phyloP scores from a whole-genome alignment of 164 flowering plant species.

The Stephania cephalantha region DNA sequence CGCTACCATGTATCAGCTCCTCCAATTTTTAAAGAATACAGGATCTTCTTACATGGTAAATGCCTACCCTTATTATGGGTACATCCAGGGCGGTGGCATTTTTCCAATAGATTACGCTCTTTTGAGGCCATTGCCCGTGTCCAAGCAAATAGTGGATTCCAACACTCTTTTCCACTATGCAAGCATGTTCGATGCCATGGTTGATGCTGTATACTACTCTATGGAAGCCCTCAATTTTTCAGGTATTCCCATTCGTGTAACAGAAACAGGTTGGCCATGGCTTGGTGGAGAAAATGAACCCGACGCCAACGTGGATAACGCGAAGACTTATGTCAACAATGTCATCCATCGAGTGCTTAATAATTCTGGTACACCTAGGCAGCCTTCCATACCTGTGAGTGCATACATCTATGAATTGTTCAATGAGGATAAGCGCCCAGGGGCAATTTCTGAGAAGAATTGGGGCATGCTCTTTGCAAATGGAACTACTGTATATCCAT shows the following conservation, averaged over 20 bases:
- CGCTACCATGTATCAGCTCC: constrained; percentile 62
- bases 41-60: constrained; percentile 72
- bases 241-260: constrained; percentile 64
- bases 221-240: constrained; percentile 65
- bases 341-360: constrained; percentile 53
- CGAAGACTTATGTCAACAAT: constrained; percentile 56
- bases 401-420: constrained; percentile 73
- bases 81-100: constrained; percentile 57
- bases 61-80: constrained; percentile 81
- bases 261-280: constrained; percentile 96
- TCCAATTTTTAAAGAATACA: constrained; percentile 72
- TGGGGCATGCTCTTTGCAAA: constrained; percentile 64
- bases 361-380: constrained; percentile 73
- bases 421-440: constrained; percentile 65
- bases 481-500: constrained; percentile 51
- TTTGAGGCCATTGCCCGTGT: constrained; percentile 52
- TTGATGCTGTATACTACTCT: constrained; percentile 86
- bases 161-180: constrained; percentile 77
- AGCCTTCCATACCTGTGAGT: constrained; percentile 49
- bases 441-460: constrained; percentile 57
- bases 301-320: constrained; percentile 73
- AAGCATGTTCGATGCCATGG: constrained; percentile 96
- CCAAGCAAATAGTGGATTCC: constrained; percentile 87
- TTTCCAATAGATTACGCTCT: constrained; percentile 90
- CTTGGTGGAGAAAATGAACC: constrained; percentile 73